These are phyloP conservation scores for Pseudocercospora cruenta DNA, from an alignment of 2,329 filamentous ascomycete genomes.

Conservation along the genomic window DNA sequence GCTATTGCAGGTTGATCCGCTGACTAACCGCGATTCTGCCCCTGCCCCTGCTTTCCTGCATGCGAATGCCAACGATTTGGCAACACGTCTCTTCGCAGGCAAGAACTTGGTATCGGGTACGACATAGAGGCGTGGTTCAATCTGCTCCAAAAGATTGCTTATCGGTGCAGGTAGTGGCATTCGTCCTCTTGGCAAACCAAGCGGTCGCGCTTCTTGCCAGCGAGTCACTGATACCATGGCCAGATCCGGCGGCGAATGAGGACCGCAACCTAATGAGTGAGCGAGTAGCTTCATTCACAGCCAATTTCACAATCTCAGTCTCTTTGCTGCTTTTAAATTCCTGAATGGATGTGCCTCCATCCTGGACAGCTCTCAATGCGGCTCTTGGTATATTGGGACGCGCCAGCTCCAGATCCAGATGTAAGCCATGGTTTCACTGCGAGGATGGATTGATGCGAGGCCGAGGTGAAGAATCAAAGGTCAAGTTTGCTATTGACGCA, in stretches of 20 bases:
- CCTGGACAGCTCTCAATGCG: not conserved
- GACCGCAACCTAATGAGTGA: not conserved
- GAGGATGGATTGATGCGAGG: not conserved
- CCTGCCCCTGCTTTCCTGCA: not conserved
- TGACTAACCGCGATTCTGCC: not conserved
- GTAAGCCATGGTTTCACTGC: not conserved
- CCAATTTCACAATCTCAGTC: not conserved
- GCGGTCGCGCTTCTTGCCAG: not conserved
- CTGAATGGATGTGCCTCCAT: not conserved
- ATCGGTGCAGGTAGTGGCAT: not conserved
- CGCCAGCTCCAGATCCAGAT: not conserved
- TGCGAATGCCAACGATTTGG: not conserved
- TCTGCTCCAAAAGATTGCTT: not conserved
- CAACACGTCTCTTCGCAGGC: not conserved
- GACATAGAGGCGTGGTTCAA: not conserved
- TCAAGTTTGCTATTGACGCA: not conserved
- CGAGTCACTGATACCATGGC: not conserved
- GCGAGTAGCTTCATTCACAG: not conserved
- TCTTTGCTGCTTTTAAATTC: not conserved
- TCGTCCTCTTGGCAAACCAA: not conserved
- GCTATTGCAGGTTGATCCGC: not conserved
- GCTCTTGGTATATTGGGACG: not conserved
- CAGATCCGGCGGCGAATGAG: not conserved
- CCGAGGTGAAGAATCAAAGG: not conserved
- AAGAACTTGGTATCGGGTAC: not conserved